These are phyloP conservation scores for Austroboletus eburneus DNA, from an alignment of 768 basidiomycete species.

Conservation along the genomic window DNA sequence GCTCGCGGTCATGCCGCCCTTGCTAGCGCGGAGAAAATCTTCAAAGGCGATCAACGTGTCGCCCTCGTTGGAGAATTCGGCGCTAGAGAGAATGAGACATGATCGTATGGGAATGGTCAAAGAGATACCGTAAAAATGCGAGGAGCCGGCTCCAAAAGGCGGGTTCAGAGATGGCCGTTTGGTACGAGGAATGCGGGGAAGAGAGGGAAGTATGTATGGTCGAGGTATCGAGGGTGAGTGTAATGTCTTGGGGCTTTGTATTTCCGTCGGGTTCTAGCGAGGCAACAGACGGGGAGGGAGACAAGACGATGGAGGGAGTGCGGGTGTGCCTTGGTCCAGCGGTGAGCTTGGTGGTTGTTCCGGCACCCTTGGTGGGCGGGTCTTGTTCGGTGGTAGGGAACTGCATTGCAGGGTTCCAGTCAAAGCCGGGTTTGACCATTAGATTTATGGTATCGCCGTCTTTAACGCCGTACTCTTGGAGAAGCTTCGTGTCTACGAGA, in stretches of 20 bases:
- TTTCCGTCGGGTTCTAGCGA: slow-evolving; percentile 39
- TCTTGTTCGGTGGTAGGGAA: slow-evolving; percentile 22
- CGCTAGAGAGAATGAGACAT: slow-evolving; percentile 32
- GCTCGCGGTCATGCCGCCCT: slow-evolving; percentile 71
- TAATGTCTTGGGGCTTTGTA: slow-evolving; percentile 49
- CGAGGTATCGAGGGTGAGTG: slow-evolving; percentile 63
- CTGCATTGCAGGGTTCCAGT: slow-evolving; percentile 51
- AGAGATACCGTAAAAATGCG: slow-evolving; percentile 52
- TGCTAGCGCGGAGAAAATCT: slow-evolving; percentile 78
- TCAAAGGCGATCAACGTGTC: slow-evolving; percentile 80
- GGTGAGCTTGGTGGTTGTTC: slow-evolving; percentile 25
- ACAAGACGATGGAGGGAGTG: slow-evolving; percentile 75
- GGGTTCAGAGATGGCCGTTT: slow-evolving; percentile 62
- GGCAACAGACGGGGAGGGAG: slow-evolving; percentile 61
- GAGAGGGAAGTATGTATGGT: slow-evolving; percentile 44
- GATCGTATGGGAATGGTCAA: neutral
- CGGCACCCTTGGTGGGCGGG: slow-evolving; percentile 15
- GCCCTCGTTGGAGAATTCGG: slow-evolving; percentile 55
- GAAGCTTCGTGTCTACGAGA: slow-evolving; percentile 79
- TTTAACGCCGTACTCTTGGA: slow-evolving; percentile 85
- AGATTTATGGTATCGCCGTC: slow-evolving; percentile 82
- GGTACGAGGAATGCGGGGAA: slow-evolving; percentile 26
- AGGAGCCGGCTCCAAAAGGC: slow-evolving; percentile 76
- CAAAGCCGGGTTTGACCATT: slow-evolving; percentile 74
- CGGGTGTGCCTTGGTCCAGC: slow-evolving; percentile 49